These are phyloP conservation scores for Osmozyma mogii DNA, from an alignment of 805 yeast genomes.

Conservation along the genomic window DNA sequence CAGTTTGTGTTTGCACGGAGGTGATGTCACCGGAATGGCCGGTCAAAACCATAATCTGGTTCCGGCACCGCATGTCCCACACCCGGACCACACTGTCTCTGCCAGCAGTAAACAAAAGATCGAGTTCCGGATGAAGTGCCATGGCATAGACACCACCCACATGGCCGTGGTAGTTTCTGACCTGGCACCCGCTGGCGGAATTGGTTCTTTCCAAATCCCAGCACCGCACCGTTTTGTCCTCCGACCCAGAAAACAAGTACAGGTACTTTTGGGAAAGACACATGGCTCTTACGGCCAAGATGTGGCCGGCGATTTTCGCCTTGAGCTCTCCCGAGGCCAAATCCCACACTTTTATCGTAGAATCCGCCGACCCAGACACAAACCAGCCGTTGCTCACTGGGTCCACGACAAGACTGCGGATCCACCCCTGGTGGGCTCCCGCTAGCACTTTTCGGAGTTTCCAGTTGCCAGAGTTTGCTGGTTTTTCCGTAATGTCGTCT, in stretches of 20 bases:
- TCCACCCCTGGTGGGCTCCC: conserved; percentile 90
- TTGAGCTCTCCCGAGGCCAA: conserved; percentile 61
- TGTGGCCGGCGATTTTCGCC: conserved; percentile 81
- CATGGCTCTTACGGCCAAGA: conserved; percentile 78
- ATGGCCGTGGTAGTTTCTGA: conserved; percentile 91
- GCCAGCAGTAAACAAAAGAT: conserved; percentile 79
- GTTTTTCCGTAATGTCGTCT: no score
- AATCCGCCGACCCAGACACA: conserved; percentile 84
- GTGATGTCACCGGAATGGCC: conserved; percentile 80
- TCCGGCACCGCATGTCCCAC: conserved; percentile 87
- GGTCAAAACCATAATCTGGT: conserved; percentile 63
- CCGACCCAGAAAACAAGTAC: conserved; percentile 85
- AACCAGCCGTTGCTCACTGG: conserved; percentile 81
- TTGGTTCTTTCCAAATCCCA: conserved; percentile 92
- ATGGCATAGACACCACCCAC: conserved; percentile 80
- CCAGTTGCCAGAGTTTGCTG: no score
- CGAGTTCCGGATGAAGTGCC: conserved; percentile 81
- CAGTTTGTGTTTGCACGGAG: conserved; percentile 55
- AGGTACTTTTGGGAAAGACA: conserved; percentile 72
- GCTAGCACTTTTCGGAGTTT: conserved; percentile 62
- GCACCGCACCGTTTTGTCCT: conserved; percentile 86
- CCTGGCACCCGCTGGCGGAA: conserved; percentile 40
- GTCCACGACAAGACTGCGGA: conserved; percentile 71
- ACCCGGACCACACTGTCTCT: conserved; percentile 79
- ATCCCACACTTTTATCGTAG: conserved; percentile 90